Percentiles rank a stretch among this genome's conserved stretches.
Evolutionary conservation across 768 basidiomycete species (phyloP).

Genomic region (Chalciporus piperatus): DNA sequence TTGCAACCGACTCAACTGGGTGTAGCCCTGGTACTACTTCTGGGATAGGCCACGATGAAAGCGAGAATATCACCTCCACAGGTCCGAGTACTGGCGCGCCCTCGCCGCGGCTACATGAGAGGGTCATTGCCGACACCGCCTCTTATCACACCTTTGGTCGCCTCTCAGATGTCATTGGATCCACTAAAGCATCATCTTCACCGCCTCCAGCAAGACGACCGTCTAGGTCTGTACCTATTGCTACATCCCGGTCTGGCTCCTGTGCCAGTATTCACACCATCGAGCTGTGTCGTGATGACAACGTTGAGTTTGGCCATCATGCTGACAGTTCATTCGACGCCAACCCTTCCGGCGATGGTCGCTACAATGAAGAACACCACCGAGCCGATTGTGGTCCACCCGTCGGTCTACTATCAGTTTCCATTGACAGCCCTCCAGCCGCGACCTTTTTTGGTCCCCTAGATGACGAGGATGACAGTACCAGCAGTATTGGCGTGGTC

Average conservation of each 20-base stretch:
- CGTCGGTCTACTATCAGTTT: constrained; percentile 17
- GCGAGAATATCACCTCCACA: constrained; percentile 34
- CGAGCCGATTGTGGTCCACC: constrained; percentile 25
- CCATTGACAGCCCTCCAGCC: too few species aligned
- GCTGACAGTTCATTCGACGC: constrained; percentile 36
- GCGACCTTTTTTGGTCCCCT: too few species aligned
- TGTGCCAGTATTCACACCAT: constrained; percentile 31
- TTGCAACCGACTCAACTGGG: neutral
- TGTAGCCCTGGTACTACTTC: constrained; percentile 9
- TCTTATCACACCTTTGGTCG: constrained; percentile 50
- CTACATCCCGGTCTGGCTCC: constrained; percentile 35
- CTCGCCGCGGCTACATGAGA: constrained; percentile 26
- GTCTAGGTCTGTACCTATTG: constrained; percentile 42
- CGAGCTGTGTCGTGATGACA: constrained; percentile 37
- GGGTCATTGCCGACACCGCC: constrained; percentile 37
- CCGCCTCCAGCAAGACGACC: constrained; percentile 35
- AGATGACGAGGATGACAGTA: constrained; percentile 22
- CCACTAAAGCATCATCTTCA: constrained; percentile 7
- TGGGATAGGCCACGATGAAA: constrained; percentile 29
- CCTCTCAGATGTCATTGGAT: constrained; percentile 32
- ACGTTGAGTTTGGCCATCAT: constrained; percentile 41
- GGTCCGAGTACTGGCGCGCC: constrained; percentile 5
- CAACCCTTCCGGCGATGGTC: constrained; percentile 39
- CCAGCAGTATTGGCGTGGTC: constrained; percentile 49
- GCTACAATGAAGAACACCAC: constrained; percentile 32